Evolutionary conservation across 2,329 filamentous ascomycete genomes (phyloP), one percentile per base, ranked within the genome.

Genomic region (Fonsecaea multimorphosa): DNA sequence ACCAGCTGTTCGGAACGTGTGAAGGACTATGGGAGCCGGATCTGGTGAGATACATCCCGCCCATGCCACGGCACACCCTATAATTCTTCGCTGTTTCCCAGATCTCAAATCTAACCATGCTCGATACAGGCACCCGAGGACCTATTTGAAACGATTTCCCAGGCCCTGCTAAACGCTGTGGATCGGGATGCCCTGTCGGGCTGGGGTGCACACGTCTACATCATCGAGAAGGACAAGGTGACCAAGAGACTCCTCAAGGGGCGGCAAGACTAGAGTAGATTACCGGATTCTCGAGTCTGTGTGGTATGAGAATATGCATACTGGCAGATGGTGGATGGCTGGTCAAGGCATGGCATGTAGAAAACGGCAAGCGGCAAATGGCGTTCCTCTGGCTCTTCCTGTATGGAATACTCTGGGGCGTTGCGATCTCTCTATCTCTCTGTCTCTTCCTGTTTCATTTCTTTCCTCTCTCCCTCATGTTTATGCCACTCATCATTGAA

Each of bases 171-270:
- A 73, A 98, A 96, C 80, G 95, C 95, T 66, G 92, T 98, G 65
- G 95, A 99, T 81, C 87, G 95, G 82, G 95, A 99, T 81, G 95
- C 95, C 60, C 85, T 99, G 70, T 97, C 94, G 40, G 95, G 95
- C 71, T 98, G 95, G 95, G 95, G 95, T 78, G 95, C 95, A 44
- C 93, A 99, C 77, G 95, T 99, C 73, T 99, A 98, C 83, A 96
- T 99, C 77, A 96, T 99, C 79, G 95, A 98, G 85, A 99, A 99
- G 87, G 93, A 97, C 84, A 98, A 98, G 91, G 92, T 99, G 70
- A 98, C 95, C 76, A 97, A 98, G 90, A 87, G 95, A 79, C 88
- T 99, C 88, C 85, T 99, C 80, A 98, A 98, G 88, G 93, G 93
- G 77, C 89, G 93, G 84, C 94, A 98, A 84, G 94, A 98, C 79